A percentile compares a stretch with the other conserved stretches of the same genome.
Conservation (phyloP, 78 protist species). For the Dictyostelium citrinum region DNA sequence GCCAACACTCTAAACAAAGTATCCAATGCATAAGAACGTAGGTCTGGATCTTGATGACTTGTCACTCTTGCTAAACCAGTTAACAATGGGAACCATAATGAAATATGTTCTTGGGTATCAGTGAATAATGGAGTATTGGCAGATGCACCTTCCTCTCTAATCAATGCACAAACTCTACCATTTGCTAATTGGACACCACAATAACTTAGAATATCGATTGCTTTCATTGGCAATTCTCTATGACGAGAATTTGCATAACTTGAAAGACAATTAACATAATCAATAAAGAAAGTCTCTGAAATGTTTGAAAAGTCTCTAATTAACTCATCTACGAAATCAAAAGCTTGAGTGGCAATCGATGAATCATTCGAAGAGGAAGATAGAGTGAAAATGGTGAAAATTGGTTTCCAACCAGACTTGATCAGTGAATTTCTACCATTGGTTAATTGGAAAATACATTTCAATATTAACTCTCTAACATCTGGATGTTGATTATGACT, state of each 20-base stretch:
- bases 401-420: constrained; percentile 96
- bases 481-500: constrained; percentile 33
- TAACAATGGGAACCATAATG: constrained; percentile 83
- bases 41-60: constrained; percentile 64
- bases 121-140: constrained; percentile 51
- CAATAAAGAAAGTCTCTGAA: constrained; percentile 85
- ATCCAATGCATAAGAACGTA: constrained; percentile 84
- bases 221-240: constrained; percentile 28
- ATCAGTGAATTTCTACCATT: constrained; percentile 77
- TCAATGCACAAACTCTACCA: constrained; percentile 59
- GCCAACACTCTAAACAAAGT: constrained; percentile 82
- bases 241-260: constrained; percentile 84
- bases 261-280: constrained; percentile 90
- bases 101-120: constrained; percentile 71
- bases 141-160: constrained; percentile 48
- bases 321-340: constrained; percentile 75
- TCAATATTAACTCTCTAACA: constrained; percentile 54
- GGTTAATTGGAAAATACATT: constrained; percentile 71
- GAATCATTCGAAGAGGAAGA: not conserved
- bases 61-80: constrained; percentile 82
- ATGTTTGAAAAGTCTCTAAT: constrained; percentile 62
- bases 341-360: constrained; percentile 79
- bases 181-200: constrained; percentile 78
- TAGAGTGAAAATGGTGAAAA: constrained; percentile 86
- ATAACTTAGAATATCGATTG: constrained; percentile 71